Conservation (phyloP, 1,284 basidiomycete species). For the Volvariella volvacea region DNA sequence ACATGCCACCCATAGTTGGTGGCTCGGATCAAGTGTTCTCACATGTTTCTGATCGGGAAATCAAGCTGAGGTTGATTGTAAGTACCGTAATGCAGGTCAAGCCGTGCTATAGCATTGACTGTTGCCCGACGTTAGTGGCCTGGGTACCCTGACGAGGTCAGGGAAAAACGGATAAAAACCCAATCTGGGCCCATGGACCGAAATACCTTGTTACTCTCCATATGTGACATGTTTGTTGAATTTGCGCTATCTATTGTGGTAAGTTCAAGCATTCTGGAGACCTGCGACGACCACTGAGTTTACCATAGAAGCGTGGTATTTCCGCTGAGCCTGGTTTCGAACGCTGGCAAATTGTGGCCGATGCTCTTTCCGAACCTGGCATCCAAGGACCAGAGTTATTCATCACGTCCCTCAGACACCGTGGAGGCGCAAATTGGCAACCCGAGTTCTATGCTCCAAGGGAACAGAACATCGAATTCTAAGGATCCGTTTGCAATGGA, state of each 20-base stretch:
- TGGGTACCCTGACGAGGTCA: constrained; percentile 14
- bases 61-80: constrained; percentile 17
- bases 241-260: constrained; percentile 22
- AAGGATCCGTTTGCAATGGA: no score
- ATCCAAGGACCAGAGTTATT: constrained; percentile 21
- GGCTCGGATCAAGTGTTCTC: constrained; percentile 13
- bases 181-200: constrained; percentile 14
- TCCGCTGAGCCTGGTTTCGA: constrained; percentile 25
- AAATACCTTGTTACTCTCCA: constrained; percentile 18
- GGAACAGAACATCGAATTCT: no score
- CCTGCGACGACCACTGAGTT: background rate
- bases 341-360: constrained; percentile 22
- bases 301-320: constrained; percentile 16
- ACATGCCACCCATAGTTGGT: constrained; percentile 12
- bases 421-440: constrained; percentile 32
- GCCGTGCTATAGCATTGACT: background rate
- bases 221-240: constrained; percentile 19
- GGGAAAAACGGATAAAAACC: constrained; percentile 17
- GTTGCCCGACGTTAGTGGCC: constrained; percentile 15
- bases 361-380: constrained; percentile 11
- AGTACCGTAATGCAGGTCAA: constrained; percentile 1
- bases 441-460: constrained; percentile 26
- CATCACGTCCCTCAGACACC: constrained; percentile 30
- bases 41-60: constrained; percentile 11
- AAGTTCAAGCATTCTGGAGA: constrained; percentile 6